phyloP scores from a whole-genome alignment of 73 alveolate genomes.

The Halteria grandinella region DNA sequence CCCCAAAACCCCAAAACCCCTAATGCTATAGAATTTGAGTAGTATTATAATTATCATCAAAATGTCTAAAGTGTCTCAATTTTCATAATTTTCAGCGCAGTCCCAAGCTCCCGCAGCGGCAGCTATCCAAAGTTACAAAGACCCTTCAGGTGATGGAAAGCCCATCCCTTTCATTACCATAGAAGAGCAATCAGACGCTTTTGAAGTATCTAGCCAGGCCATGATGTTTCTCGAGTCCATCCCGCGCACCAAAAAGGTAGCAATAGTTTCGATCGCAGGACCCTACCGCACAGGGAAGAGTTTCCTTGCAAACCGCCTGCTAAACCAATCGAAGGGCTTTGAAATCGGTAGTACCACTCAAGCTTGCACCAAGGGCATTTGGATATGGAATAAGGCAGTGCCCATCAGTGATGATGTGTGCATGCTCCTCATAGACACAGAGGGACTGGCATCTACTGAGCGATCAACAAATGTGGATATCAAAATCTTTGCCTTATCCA shows the following conservation, averaged over 20 bases:
- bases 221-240: constrained; percentile 52
- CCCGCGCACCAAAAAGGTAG: constrained; percentile 67
- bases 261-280: constrained; percentile 91
- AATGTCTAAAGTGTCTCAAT: background rate
- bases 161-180: constrained; percentile 63
- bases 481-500: constrained; percentile 90
- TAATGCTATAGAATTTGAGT: background rate
- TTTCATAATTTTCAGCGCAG: background rate
- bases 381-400: constrained; percentile 96
- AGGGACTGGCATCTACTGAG: constrained; percentile 94
- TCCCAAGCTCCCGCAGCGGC: no score
- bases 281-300: constrained; percentile 94
- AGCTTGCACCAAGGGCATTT: constrained; percentile 97
- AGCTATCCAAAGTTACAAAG: no score
- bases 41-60: background rate
- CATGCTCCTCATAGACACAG: constrained; percentile 89
- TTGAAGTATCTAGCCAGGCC: constrained; percentile 60
- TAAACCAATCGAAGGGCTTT: constrained; percentile 84
- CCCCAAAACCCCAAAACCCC: constrained; percentile 1
- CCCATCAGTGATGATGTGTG: constrained; percentile 67
- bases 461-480: constrained; percentile 87
- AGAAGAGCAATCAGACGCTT: constrained; percentile 33
- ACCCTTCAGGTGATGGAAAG: constrained; percentile 75
- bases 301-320: constrained; percentile 86
- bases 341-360: constrained; percentile 89